A percentile compares a stretch with the other conserved stretches of the same genome.
Conservation (phyloP, 345 rosid species). For the Abelmoschus esculentus region DNA sequence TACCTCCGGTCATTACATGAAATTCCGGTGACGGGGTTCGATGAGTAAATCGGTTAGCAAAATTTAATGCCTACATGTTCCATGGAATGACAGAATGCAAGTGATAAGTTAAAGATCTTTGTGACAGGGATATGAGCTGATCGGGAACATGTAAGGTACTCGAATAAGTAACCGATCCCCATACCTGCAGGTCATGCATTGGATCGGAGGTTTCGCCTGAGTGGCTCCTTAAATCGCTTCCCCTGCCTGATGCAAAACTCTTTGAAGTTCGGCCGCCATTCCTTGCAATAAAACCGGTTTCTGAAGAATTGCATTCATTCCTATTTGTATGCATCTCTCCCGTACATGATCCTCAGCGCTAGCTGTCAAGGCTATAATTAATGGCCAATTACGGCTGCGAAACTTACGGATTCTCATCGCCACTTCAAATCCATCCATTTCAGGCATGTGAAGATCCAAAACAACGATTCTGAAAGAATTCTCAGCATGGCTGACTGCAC, state of each 20-base stretch:
- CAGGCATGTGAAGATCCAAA: conserved; percentile 84
- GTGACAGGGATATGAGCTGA: too few species aligned
- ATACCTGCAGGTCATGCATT: too few species aligned
- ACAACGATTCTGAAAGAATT: conserved; percentile 52
- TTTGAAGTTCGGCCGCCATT: conserved; percentile 67
- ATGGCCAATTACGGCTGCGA: conserved; percentile 60
- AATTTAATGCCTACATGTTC: too few species aligned
- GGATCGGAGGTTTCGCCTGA: too few species aligned
- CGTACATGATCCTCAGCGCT: conserved; percentile 66
- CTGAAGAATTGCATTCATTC: conserved; percentile 79
- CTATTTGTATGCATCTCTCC: conserved; percentile 65
- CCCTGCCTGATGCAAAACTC: conserved; percentile 50
- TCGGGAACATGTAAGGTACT: too few species aligned
- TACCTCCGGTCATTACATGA: too few species aligned
- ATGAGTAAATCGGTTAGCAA: too few species aligned
- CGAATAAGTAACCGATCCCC: too few species aligned
- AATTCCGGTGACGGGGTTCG: too few species aligned
- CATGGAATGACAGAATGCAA: too few species aligned
- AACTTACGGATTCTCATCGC: conserved; percentile 76
- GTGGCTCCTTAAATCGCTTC: too few species aligned
- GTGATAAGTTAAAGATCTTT: too few species aligned
- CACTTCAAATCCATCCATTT: conserved; percentile 87
- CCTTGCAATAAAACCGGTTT: conserved; percentile 77
- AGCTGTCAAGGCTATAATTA: conserved; percentile 81
- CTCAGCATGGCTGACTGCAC: conserved; percentile 43